Percentiles rank a stretch among this genome's conserved stretches.
Conservation (phyloP, 176 grass and related monocot genomes). For the Canna indica region DNA sequence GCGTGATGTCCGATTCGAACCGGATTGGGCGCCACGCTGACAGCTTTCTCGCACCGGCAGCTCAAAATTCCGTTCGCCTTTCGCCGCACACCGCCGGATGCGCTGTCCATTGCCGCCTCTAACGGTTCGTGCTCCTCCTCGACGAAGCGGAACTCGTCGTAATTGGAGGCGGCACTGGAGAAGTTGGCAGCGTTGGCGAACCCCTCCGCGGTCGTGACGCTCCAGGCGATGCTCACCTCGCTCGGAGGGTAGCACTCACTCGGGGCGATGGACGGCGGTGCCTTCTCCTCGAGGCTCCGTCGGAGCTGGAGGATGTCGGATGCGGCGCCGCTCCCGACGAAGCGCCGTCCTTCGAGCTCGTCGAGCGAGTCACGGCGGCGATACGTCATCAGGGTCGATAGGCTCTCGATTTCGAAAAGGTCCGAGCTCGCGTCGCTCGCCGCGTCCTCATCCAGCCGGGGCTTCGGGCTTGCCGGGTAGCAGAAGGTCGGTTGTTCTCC, state of each 20-base stretch:
- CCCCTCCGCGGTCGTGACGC: conserved; percentile 51
- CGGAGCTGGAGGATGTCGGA: conserved; percentile 3
- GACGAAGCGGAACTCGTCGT: conserved; percentile 40
- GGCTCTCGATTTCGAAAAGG: conserved; percentile 72
- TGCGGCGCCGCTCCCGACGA: background rate
- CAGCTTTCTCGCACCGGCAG: conserved; percentile 68
- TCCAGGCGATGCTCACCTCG: conserved; percentile 74
- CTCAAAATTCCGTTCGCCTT: conserved; percentile 27
- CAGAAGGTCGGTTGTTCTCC: background rate
- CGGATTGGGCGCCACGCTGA: conserved; percentile 43
- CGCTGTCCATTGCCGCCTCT: conserved; percentile 36
- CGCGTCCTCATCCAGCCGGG: conserved; percentile 32
- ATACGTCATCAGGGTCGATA: conserved; percentile 37
- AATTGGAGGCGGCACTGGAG: conserved; percentile 56
- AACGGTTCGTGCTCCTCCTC: conserved; percentile 27
- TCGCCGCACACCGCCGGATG: too few relatives aligned
- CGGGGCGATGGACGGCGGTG: conserved; percentile 18
- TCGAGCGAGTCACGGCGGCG: conserved; percentile 31
- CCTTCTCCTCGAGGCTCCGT: conserved; percentile 9
- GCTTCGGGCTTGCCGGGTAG: conserved; percentile 15
- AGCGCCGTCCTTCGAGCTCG: conserved; percentile 27
- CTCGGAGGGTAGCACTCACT: conserved; percentile 69
- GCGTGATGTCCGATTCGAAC: conserved; percentile 20
- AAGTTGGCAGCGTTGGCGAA: conserved; percentile 50
- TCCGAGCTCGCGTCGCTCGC: conserved; percentile 65